These are phyloP conservation scores for Aegilops umbellulata DNA, from an alignment of 176 grass and related monocot genomes.

Conservation along the genomic window DNA sequence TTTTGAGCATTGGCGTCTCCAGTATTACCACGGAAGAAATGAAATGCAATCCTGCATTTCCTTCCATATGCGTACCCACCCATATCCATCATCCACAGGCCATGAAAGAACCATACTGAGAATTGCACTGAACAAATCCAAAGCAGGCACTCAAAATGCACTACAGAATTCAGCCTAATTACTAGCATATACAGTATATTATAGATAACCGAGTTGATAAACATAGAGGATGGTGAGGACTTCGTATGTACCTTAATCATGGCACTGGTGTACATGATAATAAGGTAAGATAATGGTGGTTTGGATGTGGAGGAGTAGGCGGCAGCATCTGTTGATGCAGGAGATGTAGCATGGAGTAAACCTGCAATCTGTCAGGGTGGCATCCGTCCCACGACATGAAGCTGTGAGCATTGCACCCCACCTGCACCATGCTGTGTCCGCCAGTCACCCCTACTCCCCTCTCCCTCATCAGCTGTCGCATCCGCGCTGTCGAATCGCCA, in stretches of 20 bases:
- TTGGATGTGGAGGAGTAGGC: background rate
- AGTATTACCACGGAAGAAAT: too few species aligned
- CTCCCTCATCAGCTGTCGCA: slow-evolving; percentile 36
- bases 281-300: background rate
- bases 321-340: slow-evolving; percentile 16
- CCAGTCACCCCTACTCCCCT: slow-evolving; percentile 36
- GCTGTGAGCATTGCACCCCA: slow-evolving; percentile 1
- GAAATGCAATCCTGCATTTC: background rate
- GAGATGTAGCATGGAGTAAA: slow-evolving; percentile 48
- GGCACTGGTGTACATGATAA: background rate
- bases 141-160: background rate
- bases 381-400: slow-evolving; percentile 54
- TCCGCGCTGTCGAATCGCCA: background rate
- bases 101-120: background rate
- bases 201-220: background rate
- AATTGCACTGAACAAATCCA: background rate
- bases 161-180: background rate
- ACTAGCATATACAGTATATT: background rate
- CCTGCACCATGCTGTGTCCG: slow-evolving; percentile 40
- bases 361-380: slow-evolving; percentile 30
- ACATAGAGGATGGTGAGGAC: background rate
- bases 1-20: too few species aligned
- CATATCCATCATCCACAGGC: background rate
- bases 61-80: background rate
- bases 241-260: background rate